Percentiles rank a stretch among this genome's conserved stretches.
Conservation (phyloP, 2,329 filamentous ascomycete species). For the Chaetomiaceae sp. region DNA sequence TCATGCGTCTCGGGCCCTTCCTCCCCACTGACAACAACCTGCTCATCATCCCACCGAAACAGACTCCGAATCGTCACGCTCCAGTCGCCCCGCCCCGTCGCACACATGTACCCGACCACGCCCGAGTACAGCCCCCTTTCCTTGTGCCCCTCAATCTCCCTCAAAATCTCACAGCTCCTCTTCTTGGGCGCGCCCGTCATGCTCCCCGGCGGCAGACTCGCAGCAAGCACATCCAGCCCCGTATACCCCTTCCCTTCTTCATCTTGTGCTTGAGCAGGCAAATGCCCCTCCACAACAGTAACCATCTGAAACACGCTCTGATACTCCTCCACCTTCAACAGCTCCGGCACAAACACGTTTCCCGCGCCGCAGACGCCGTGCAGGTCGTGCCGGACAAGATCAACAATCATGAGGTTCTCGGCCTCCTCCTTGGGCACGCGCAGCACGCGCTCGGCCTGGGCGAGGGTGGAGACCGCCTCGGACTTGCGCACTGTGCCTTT, state of each 20-base stretch:
- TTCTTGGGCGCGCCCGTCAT: slow-evolving; percentile 98
- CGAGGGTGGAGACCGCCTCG: slow-evolving; percentile 59
- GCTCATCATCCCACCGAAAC: slow-evolving; percentile 66
- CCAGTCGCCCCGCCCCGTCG: slow-evolving; percentile 81
- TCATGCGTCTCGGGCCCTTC: slow-evolving; percentile 40
- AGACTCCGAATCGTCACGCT: slow-evolving; percentile 85
- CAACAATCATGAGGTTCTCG: slow-evolving; percentile 97
- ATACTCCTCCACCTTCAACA: slow-evolving; percentile 88
- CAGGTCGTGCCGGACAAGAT: slow-evolving; percentile 90
- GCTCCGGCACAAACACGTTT: slow-evolving; percentile 67
- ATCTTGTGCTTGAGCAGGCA: slow-evolving; percentile 34
- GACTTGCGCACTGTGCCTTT: slow-evolving; percentile 92
- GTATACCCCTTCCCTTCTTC: slow-evolving; percentile 39
- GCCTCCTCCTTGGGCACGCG: slow-evolving; percentile 84
- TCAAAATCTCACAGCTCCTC: slow-evolving; percentile 79
- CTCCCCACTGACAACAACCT: slow-evolving; percentile 37
- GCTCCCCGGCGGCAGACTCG: slow-evolving; percentile 79
- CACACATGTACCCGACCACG: slow-evolving; percentile 84
- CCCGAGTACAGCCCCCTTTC: slow-evolving; percentile 80
- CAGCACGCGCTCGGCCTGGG: slow-evolving; percentile 67
- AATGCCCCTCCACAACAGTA: slow-evolving; percentile 72
- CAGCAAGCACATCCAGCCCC: slow-evolving; percentile 71
- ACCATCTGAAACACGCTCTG: slow-evolving; percentile 89
- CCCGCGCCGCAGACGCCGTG: slow-evolving; percentile 76
- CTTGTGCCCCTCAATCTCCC: slow-evolving; percentile 57